Evolutionary conservation across 306 rosid genomes (phyloP).

Genomic region (Abrus precatorius): DNA sequence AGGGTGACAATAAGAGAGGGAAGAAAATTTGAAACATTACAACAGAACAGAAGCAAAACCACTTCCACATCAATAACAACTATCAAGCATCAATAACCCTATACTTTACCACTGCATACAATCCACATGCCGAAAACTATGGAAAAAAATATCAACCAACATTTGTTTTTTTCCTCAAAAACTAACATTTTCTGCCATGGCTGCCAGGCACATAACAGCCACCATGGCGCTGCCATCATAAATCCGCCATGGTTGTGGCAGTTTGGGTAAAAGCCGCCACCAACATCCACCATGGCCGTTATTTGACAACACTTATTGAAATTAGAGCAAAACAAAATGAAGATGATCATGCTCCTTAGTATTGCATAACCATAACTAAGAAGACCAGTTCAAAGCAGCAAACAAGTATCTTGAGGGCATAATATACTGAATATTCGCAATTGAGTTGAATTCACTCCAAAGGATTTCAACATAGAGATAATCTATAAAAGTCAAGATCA

Average conservation of each 20-base stretch:
- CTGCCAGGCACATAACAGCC: neutral
- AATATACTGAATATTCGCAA: neutral
- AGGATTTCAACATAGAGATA: neutral
- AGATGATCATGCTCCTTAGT: slow-evolving; percentile 3
- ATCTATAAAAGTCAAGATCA: neutral
- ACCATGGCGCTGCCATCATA: too few relatives aligned
- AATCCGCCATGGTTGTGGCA: too few relatives aligned
- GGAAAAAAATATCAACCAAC: too few relatives aligned
- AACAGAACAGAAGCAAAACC: neutral
- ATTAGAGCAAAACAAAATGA: neutral
- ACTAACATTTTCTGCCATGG: too few relatives aligned
- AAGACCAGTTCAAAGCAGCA: slow-evolving; percentile 5
- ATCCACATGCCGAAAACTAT: neutral
- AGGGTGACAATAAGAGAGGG: neutral
- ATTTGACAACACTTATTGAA: neutral
- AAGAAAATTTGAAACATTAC: neutral
- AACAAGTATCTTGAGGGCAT: slow-evolving; percentile 16
- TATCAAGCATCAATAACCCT: too few relatives aligned
- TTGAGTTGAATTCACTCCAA: slow-evolving; percentile 13
- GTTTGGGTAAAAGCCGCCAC: too few relatives aligned
- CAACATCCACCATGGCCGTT: too few relatives aligned
- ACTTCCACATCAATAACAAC: neutral
- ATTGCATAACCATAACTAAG: neutral
- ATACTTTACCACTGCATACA: neutral
- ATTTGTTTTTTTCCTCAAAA: too few relatives aligned